Evolutionary conservation across 495 filamentous ascomycete genomes (phyloP).

Genomic region (Apiosordaria backusii): DNA sequence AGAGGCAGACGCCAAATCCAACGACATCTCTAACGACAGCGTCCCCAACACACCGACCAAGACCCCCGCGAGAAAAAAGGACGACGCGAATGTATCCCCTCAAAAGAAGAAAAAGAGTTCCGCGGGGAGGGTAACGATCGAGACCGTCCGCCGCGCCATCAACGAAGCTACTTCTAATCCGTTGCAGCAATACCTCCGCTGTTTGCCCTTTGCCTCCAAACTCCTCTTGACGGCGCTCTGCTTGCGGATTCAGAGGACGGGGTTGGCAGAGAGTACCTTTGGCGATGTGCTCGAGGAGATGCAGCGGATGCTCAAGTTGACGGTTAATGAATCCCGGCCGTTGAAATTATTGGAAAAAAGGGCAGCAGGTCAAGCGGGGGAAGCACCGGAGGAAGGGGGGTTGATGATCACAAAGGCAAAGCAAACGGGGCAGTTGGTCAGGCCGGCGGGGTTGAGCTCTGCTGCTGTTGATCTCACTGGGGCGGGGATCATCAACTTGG

Average conservation of each 20-base stretch:
- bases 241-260: slow-evolving; percentile 73
- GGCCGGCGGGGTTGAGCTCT: slow-evolving; percentile 63
- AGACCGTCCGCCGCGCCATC: slow-evolving; percentile 89
- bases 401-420: neutral
- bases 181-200: slow-evolving; percentile 79
- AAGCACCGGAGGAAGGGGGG: slow-evolving; percentile 7
- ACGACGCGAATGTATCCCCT: slow-evolving; percentile 16
- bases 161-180: slow-evolving; percentile 91
- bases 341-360: slow-evolving; percentile 28
- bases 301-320: slow-evolving; percentile 62
- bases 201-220: slow-evolving; percentile 75
- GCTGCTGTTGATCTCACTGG: slow-evolving; percentile 81
- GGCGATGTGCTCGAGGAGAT: slow-evolving; percentile 93
- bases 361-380: slow-evolving; percentile 8
- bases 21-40: slow-evolving; percentile 1
- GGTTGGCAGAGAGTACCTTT: slow-evolving; percentile 79
- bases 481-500: slow-evolving; percentile 80
- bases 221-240: slow-evolving; percentile 80
- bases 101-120: slow-evolving; percentile 26
- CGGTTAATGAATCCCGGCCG: slow-evolving; percentile 46
- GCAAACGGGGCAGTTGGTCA: slow-evolving; percentile 19
- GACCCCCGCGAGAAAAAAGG: slow-evolving; percentile 15
- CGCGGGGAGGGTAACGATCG: slow-evolving; percentile 73
- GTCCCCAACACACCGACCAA: slow-evolving; percentile 44
- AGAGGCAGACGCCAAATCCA: slow-evolving; percentile 60